phyloP scores from a whole-genome alignment of 805 yeast genomes.

The Dipodascopsis tothii region DNA sequence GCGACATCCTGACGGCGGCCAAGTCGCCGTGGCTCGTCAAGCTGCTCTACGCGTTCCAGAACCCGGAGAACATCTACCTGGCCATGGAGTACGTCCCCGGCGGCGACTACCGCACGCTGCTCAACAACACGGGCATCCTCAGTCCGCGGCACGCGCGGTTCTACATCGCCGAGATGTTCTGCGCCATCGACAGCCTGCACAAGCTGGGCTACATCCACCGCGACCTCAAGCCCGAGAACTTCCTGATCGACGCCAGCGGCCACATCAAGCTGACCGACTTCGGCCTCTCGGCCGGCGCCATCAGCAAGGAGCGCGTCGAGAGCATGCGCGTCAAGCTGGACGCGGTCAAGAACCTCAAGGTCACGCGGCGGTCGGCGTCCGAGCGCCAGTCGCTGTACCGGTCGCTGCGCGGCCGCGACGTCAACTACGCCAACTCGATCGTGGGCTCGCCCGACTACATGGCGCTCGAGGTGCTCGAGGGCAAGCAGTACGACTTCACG shows the following conservation, averaged over 20 bases:
- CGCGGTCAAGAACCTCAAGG: constrained; percentile 67
- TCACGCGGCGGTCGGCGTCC: constrained; percentile 56
- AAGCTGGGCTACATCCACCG: constrained; percentile 94
- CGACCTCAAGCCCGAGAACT: constrained; percentile 92
- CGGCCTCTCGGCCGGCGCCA: constrained; percentile 94
- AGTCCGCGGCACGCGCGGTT: constrained; percentile 94
- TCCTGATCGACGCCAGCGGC: constrained; percentile 80
- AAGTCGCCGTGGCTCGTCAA: constrained; percentile 94
- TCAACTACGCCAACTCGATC: constrained; percentile 85
- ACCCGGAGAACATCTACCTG: constrained; percentile 74
- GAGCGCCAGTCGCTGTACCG: constrained; percentile 86
- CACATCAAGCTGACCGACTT: constrained; percentile 92
- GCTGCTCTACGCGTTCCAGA: constrained; percentile 90
- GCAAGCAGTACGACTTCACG: constrained; percentile 86
- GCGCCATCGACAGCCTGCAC: constrained; percentile 87
- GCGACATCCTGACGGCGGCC: constrained; percentile 94
- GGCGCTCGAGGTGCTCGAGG: constrained; percentile 96
- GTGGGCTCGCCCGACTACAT: constrained; percentile 98
- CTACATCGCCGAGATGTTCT: constrained; percentile 92
- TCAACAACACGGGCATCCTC: constrained; percentile 85
- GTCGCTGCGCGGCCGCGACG: constrained; percentile 60
- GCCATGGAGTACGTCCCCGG: constrained; percentile 99
- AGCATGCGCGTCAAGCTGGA: constrained; percentile 70
- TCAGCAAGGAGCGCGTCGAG: constrained; percentile 86
- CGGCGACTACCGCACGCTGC: constrained; percentile 91